Base-by-base conservation (phyloP, 192 early-diverging fungal genomes). In the Backusella mclennaniae region DNA sequence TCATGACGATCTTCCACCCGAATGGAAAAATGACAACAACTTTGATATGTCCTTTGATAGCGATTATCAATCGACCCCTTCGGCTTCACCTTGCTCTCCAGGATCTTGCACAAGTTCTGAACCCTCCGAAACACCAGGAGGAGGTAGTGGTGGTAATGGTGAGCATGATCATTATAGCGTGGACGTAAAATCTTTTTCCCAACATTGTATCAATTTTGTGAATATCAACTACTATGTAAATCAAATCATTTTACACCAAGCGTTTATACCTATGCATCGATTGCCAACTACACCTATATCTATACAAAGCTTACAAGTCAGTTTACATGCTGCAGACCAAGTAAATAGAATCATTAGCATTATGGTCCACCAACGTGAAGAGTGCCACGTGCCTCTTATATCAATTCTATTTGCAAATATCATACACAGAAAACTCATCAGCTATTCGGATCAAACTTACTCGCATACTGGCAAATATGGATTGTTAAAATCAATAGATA, bases 201-300 rank as follows among this genome's bases (percentile, higher is more conserved):
- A 70, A 38, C 79, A 74, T 38, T 79, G 81, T 42, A 68, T 76
- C 1, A 38, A 79, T 9, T 76, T 73, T 44, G 69, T 79, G 35
- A 75, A 79, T 66, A 46, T 78, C 12, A 69, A 79, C 33, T 83
- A 79, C 49, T 66, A 77, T 41, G 79, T 79, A 67, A 83, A 83
- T 63, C 38, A 73, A 38, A 83, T 83, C 29, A 78, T 79, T 2
- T 66, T 83, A 23, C 73, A 83, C 63, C 74, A 79, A 49, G 41
- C 75, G 2, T 83, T 79, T 59, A 53, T 83, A 67, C 68, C 81
- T 31, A 36, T 78, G 17, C 53, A 79, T 19, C 77, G 52, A 23
- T 38, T 83, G 19, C 81, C 81, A 9, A 73, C 31, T 35, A 59
- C 77, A 11, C 41, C 78, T 0, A 79, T 79, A 49, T 72, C 81